Base-by-base conservation (phyloP, 164 flowering plant genomes). In the Pachysandra terminalis region DNA sequence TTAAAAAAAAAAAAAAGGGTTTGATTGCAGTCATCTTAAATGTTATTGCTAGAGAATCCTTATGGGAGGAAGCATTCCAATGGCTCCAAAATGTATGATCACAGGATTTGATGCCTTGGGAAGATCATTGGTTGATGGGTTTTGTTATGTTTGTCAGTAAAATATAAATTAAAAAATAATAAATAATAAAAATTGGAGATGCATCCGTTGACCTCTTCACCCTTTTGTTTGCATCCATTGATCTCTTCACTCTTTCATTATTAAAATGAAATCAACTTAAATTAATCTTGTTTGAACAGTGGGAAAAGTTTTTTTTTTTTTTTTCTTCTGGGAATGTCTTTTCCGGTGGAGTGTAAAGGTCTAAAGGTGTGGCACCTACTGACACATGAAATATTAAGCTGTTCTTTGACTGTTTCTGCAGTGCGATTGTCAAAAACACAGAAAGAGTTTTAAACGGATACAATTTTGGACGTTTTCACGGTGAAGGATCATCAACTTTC, bases 1-100 rank as follows among this genome's bases (percentile, higher is more conserved):
- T 68, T 68, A 10, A 10, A 10, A 1, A 1, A 45, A 45, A 19
- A 55, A 69, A 57, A 2, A 32, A 25, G 61, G 37, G 37, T 3
- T 32, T 45, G 25, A 56, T 55, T 17, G 25, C 68, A 52, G 66
- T 37, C 64, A 17, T 63, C 37, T 61, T 57, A 21, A 56, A 56
- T 27, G 49, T n/a, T n/a, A n/a, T n/a, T n/a, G n/a, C n/a, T n/a
- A 22, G 53, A 78, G 78, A 76, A 75, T 75, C 81, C 79, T 75
- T 72, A 51, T 72, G 49, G 80, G 37, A 32, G 70, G 81, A 75
- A 81, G 73, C 56, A 71, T 80, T 69, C 72, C 72, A 70, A 61
- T 1, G 68, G 75, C 72, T 77, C 71, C 65, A 71, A 68, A 64
- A 63, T 63, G 57, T 49, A 67, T 77, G 75, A 65, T 59, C n/a